Evolutionary conservation across 2,329 filamentous ascomycete species (phyloP).

Genomic region (Venturia pyrina): DNA sequence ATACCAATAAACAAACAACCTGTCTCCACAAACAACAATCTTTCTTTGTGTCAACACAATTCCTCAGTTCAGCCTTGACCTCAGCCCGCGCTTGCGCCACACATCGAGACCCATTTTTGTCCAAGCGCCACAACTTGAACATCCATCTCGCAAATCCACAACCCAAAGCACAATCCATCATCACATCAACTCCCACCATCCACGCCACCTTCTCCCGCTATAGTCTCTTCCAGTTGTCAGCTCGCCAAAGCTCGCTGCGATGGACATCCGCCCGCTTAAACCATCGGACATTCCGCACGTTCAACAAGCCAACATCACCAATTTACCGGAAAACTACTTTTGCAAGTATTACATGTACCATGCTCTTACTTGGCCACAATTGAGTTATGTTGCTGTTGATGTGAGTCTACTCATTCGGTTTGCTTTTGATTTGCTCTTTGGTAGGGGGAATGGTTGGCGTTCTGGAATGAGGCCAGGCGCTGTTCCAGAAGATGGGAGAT

Average conservation of each 20-base stretch:
- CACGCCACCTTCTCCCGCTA: neutral
- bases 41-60: neutral
- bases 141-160: neutral
- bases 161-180: neutral
- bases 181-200: neutral
- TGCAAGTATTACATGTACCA: slow-evolving; percentile 99
- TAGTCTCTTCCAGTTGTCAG: neutral
- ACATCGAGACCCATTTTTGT: neutral
- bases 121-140: neutral
- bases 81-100: neutral
- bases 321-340: slow-evolving; percentile 99
- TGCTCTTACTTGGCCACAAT: slow-evolving; percentile 93
- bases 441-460: neutral
- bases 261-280: slow-evolving; percentile 85
- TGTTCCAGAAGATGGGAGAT: neutral
- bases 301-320: slow-evolving; percentile 97
- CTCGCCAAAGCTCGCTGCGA: slow-evolving; percentile 27
- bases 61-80: neutral
- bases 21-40: neutral
- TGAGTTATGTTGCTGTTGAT: slow-evolving; percentile 93
- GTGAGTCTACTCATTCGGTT: slow-evolving; percentile 24
- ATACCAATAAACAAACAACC: neutral
- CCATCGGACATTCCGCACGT: slow-evolving; percentile 81
- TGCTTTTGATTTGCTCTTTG: neutral
- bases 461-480: no score